Evolutionary conservation across 2,329 filamentous ascomycete species (phyloP), one percentile per base, ranked within the genome.

Genomic region (Aspergillus cejpii): DNA sequence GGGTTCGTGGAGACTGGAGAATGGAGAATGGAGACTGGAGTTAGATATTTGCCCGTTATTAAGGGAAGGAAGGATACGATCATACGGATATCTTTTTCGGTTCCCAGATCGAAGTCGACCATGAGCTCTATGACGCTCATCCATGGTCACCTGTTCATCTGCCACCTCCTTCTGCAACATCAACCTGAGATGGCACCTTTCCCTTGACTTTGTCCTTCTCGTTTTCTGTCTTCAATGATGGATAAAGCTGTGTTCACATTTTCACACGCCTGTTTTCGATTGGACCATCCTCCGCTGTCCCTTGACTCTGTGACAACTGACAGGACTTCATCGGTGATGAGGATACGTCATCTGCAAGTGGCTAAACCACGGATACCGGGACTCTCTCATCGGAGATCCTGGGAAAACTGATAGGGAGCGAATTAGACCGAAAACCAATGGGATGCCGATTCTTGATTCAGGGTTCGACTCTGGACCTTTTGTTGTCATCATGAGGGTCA

Each of bases 121-220:
- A n/a, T n/a, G n/a, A n/a, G n/a, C n/a, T n/a, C 37, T 24, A 24
- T 38, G n/a, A 24, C 21, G 20, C 20, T 21, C 37, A 39, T 24
- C 34, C 21, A 27, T 17, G 23, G 37, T 39, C 37, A 24, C 17
- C 31, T 34, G 27, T 44, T 19, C 19, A 14, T 43, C 50, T 54
- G 45, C 49, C 53, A 54, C 51, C 44, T 53, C 40, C 34, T 40
- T 47, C 46, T 57, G 54, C 47, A 56, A 57, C 54, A 53, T 51
- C 23, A 24, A 21, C 19, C 14, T 24, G 20, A 48, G 48, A 51
- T 37, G 39, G n/a, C 21, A 40, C 21, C 15, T 19, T 37, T 45
- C 14, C 12, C 23, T 33, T 31, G 31, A 23, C 29, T 31, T 10
- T 6, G 17, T 3, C 10, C 2, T 20, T 20, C 17, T 6, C 5